These are phyloP conservation scores for Fusarium sp. DNA, from an alignment of 2,329 filamentous ascomycete species.

Conservation along the genomic window DNA sequence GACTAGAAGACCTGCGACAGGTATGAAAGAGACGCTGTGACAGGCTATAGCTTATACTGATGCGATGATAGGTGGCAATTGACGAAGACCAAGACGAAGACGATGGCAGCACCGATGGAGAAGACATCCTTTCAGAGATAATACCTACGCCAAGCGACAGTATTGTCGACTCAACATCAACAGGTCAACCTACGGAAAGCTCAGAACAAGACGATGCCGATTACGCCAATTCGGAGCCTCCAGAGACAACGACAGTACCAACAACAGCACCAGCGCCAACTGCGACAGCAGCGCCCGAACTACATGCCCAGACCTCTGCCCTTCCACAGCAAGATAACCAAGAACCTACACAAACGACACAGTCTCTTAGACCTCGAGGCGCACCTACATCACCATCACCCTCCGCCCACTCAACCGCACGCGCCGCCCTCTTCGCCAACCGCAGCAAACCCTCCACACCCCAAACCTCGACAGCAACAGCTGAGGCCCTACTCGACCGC, in stretches of 20 bases:
- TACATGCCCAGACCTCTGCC: conserved; percentile 21
- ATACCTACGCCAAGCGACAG: conserved; percentile 65
- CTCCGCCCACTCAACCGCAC: conserved; percentile 49
- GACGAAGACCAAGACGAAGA: conserved; percentile 51
- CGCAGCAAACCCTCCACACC: conserved; percentile 50
- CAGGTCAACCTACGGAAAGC: conserved; percentile 36
- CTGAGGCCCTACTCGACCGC: conserved; percentile 78
- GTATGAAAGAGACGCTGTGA: conserved; percentile 47
- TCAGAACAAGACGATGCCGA: conserved; percentile 34
- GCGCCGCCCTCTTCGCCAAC: conserved; percentile 57
- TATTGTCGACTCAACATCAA: conserved; percentile 51
- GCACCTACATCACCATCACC: conserved; percentile 33
- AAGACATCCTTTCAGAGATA: conserved; percentile 65
- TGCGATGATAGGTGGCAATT: conserved; percentile 45
- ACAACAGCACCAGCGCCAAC: conserved; percentile 17
- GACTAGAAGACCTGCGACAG: conserved; percentile 73
- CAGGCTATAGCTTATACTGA: conserved; percentile 17
- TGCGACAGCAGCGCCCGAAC: conserved; percentile 15
- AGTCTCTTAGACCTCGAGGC: conserved; percentile 49
- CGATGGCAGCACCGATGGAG: conserved; percentile 59
- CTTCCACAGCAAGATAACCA: conserved; percentile 10
- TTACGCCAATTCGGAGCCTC: conserved; percentile 53
- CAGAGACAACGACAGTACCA: conserved; percentile 48
- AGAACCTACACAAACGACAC: conserved; percentile 48
- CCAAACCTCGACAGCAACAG: conserved; percentile 58